These are phyloP conservation scores for Cyberlindnera mycetangii DNA, from an alignment of 805 yeast species.

Conservation along the genomic window DNA sequence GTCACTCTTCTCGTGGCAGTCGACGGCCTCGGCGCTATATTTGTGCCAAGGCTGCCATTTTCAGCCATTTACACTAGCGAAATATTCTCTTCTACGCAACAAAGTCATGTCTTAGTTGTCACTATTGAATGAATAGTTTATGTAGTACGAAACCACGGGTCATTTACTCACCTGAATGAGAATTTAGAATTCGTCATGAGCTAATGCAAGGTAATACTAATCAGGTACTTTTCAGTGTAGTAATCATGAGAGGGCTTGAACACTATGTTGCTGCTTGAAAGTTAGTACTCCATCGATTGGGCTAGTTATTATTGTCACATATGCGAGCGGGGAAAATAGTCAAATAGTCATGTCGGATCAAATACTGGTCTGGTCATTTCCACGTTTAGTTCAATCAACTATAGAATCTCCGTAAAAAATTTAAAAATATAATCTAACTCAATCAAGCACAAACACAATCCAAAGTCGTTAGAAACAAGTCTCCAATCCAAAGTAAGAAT, in stretches of 20 bases:
- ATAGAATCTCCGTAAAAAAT: constrained; percentile 10
- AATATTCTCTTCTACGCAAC: too few relatives aligned
- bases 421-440: too few relatives aligned
- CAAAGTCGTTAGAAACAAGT: not conserved
- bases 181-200: not conserved
- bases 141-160: constrained; percentile 2
- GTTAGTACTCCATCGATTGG: constrained; percentile 4
- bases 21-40: too few relatives aligned
- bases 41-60: too few relatives aligned
- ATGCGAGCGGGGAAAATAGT: not conserved
- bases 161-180: not conserved
- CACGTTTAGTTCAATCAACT: constrained; percentile 19
- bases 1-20: too few relatives aligned
- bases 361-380: constrained; percentile 6
- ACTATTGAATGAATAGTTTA: not conserved
- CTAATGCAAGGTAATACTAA: too few relatives aligned
- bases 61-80: too few relatives aligned
- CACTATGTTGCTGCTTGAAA: too few relatives aligned
- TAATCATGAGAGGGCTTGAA: not conserved
- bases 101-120: too few relatives aligned
- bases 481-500: not conserved
- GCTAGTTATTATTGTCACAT: not conserved
- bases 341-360: constrained; percentile 2
- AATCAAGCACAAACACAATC: not conserved
- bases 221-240: too few relatives aligned